Percentiles rank a stretch among this genome's conserved stretches.
These are phyloP conservation scores for Suhomyces faveliae DNA, from an alignment of 805 yeast genomes.

Conservation along the genomic window DNA sequence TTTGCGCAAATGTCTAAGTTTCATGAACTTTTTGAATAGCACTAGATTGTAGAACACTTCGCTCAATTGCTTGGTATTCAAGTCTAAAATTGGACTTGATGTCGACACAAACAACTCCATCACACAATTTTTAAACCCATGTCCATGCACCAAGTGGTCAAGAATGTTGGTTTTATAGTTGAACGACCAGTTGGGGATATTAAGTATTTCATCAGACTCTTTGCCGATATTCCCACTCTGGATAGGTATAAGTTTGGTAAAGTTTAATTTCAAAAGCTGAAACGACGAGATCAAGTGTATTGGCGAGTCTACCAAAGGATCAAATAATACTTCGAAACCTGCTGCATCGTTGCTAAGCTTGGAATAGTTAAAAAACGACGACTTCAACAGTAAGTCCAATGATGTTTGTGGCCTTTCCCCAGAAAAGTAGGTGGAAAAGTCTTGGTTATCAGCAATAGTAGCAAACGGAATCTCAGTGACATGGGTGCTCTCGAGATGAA, in stretches of 20 bases:
- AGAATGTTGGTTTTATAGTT: slow-evolving; percentile 37
- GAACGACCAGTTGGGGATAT: slow-evolving; percentile 34
- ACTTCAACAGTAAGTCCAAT: slow-evolving; percentile 25
- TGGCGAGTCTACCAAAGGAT: slow-evolving; percentile 29
- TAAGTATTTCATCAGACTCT: slow-evolving; percentile 27
- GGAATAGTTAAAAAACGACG: slow-evolving; percentile 24
- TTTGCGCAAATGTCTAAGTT: slow-evolving; percentile 17
- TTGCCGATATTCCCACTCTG: slow-evolving; percentile 9
- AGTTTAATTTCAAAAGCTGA: slow-evolving; percentile 30
- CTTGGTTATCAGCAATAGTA: slow-evolving; percentile 20
- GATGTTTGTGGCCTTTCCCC: slow-evolving; percentile 19
- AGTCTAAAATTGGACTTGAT: slow-evolving; percentile 39
- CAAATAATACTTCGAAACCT: slow-evolving; percentile 40
- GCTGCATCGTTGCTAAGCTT: slow-evolving; percentile 28
- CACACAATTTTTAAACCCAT: slow-evolving; percentile 37
- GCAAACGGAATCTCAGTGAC: slow-evolving; percentile 32
- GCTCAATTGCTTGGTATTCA: slow-evolving; percentile 32
- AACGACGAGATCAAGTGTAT: slow-evolving; percentile 32
- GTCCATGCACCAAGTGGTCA: slow-evolving; percentile 30
- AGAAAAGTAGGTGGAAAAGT: slow-evolving; percentile 22
- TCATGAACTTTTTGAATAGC: slow-evolving; percentile 26
- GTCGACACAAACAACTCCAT: slow-evolving; percentile 38
- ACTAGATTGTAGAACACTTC: slow-evolving; percentile 34
- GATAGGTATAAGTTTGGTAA: slow-evolving; percentile 11
- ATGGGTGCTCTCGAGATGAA: slow-evolving; percentile 26